Percentiles rank a stretch among this genome's conserved stretches.
Conservation (phyloP, 2,329 filamentous ascomycete species). For the Arachnomyces sp. region DNA sequence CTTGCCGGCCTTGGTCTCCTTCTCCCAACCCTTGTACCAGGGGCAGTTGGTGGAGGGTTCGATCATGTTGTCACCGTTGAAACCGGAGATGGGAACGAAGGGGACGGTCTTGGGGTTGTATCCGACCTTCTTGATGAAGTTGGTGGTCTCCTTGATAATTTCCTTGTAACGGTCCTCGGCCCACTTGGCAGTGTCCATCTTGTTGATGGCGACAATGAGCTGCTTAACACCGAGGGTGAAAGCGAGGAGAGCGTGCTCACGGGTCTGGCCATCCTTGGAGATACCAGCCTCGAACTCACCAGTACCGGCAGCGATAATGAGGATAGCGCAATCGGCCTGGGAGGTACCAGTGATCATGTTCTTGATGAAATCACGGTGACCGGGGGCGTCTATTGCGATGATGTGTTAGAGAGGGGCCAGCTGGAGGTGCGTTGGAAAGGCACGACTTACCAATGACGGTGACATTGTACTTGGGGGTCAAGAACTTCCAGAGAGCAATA, state of each 20-base stretch:
- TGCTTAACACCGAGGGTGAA: constrained; percentile 99
- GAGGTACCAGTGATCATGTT: constrained; percentile 99
- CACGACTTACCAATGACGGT: constrained; percentile 78
- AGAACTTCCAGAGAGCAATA: constrained; percentile 99
- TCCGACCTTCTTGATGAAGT: constrained; percentile 99
- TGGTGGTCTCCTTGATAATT: constrained; percentile 99
- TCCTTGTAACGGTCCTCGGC: constrained; percentile 91
- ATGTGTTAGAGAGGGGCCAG: constrained; percentile 10
- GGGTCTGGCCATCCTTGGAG: constrained; percentile 99
- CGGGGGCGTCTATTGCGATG: constrained; percentile 68
- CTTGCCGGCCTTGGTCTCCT: constrained; percentile 87
- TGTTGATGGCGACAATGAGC: constrained; percentile 99
- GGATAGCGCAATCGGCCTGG: constrained; percentile 98
- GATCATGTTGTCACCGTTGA: constrained; percentile 99
- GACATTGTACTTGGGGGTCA: constrained; percentile 95
- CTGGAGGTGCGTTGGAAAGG: neutral
- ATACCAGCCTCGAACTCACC: constrained; percentile 99
- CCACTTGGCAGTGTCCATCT: constrained; percentile 99
- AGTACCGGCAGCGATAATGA: constrained; percentile 99
- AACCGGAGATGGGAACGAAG: constrained; percentile 99
- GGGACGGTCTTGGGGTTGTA: constrained; percentile 99
- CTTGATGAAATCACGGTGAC: constrained; percentile 99
- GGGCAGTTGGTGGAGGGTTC: constrained; percentile 81
- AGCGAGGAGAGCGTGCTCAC: constrained; percentile 99
- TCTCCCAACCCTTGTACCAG: constrained; percentile 99